These are phyloP conservation scores for Knoxia roxburghii DNA, from an alignment of 257 asterid genomes.

Conservation along the genomic window DNA sequence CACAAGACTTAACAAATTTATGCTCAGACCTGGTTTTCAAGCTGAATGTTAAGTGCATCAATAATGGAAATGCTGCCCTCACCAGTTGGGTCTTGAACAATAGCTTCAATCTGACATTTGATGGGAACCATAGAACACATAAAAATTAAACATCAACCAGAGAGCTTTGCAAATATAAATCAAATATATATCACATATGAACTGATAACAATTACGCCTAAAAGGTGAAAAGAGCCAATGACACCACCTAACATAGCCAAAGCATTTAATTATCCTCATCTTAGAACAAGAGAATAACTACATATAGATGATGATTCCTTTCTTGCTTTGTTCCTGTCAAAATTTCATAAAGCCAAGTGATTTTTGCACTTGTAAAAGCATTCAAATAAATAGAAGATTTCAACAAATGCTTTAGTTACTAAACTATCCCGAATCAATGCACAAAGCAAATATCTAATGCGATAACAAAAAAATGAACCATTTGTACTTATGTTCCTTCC, in stretches of 20 bases:
- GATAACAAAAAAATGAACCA: background rate
- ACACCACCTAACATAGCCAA: background rate
- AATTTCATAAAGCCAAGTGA: background rate
- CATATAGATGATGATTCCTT: background rate
- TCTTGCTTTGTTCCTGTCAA: background rate
- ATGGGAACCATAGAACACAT: background rate
- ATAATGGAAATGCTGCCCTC: slow-evolving; percentile 61
- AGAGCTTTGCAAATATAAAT: background rate
- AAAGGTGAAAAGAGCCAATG: background rate
- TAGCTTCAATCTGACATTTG: slow-evolving; percentile 64
- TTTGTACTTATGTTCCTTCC: background rate
- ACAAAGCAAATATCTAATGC: too few relatives aligned
- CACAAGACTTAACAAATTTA: background rate
- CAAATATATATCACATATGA: too few relatives aligned
- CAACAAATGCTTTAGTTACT: background rate
- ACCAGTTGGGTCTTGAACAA: slow-evolving; percentile 68
- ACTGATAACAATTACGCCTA: background rate
- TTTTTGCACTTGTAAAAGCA: background rate
- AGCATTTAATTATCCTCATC: background rate
- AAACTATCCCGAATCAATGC: too few relatives aligned
- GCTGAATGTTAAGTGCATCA: slow-evolving; percentile 53
- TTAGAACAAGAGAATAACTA: background rate
- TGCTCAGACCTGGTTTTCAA: slow-evolving; percentile 53
- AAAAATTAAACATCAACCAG: background rate
- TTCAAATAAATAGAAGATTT: background rate